Base-by-base conservation (phyloP, 2,329 filamentous ascomycete genomes). In the Pseudocercospora macadamiae region DNA sequence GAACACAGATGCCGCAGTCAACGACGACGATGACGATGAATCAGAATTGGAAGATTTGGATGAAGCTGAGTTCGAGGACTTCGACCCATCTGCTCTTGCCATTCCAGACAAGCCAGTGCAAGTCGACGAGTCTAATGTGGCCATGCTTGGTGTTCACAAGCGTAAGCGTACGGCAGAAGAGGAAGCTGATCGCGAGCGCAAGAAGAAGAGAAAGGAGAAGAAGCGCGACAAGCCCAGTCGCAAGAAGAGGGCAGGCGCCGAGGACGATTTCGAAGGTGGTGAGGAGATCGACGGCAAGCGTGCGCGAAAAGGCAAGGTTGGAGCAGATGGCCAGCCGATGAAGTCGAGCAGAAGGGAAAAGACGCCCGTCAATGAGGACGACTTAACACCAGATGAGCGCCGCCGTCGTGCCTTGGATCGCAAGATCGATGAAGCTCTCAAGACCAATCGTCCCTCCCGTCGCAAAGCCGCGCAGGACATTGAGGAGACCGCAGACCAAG, bases 391-490 rank as follows among this genome's bases (percentile, higher is more conserved):
- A 0, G 91, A 95, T 75, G 91, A 96, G 78, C 84, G 90, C 68
- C 86, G 93, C 67, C 87, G 89, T 68, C 84, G 90, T 66, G 93
- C 91, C 18, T 86, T 99, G 54, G 91, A 96, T 70, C 85, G 88
- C 66, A 89, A 90, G 56, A 91, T 97, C 78, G 91, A 96, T 74
- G 90, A 90, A 57, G 92, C 93, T 1, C 81, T 96, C 68, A 96
- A 96, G 79, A 90, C 90, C 67, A 87, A 89, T 55, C 91, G 90
- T 68, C 83, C 89, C 66, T 78, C 79, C 76, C 85, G 84, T 64
- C 93, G 91, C 81, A 91, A 91, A 80, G 90, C 93, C 72, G 93
- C 95, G 67, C 92, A 96, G 74, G 93, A 97, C 65, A 82, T 97
- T 47, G 93, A 97, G 73, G 88, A 91, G 69, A 88, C 90, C 77